Conservation (phyloP, 345 rosid species). For the Pistacia vera region DNA sequence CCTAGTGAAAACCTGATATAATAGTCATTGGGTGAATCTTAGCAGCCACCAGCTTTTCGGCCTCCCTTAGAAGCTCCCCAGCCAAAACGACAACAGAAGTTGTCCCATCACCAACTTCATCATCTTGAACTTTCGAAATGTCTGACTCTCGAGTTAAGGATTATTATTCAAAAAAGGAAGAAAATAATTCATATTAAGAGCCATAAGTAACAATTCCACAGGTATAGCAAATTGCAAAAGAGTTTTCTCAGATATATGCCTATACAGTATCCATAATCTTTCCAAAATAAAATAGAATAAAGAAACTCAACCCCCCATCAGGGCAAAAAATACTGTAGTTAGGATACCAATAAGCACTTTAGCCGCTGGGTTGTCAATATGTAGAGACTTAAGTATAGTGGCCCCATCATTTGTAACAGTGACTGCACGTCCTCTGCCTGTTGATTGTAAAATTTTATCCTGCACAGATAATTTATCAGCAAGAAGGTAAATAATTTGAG, state of each 20-base stretch:
- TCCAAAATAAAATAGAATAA: neutral
- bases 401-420: slow-evolving; percentile 99
- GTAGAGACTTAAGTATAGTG: slow-evolving; percentile 92
- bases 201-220: neutral
- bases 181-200: neutral
- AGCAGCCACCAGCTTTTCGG: slow-evolving; percentile 85
- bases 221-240: slow-evolving; percentile 1
- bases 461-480: slow-evolving; percentile 25
- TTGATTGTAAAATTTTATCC: slow-evolving; percentile 98
- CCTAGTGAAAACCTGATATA: slow-evolving; percentile 58
- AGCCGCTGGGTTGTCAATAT: slow-evolving; percentile 95
- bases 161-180: neutral
- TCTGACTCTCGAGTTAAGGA: slow-evolving; percentile 43
- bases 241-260: neutral
- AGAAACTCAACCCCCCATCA: neutral
- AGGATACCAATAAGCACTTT: slow-evolving; percentile 95
- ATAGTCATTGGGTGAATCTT: slow-evolving; percentile 99
- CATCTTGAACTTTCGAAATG: slow-evolving; percentile 99
- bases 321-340: neutral
- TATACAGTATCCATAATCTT: neutral
- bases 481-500: slow-evolving; percentile 13
- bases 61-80: slow-evolving; percentile 93
- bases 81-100: slow-evolving; percentile 99
- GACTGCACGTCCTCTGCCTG: slow-evolving; percentile 79
- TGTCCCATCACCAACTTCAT: slow-evolving; percentile 99